Percentiles rank a stretch among this genome's conserved stretches.
Conservation (phyloP, 1,139 yeast species). For the Casaregolazyma suthepensis region DNA sequence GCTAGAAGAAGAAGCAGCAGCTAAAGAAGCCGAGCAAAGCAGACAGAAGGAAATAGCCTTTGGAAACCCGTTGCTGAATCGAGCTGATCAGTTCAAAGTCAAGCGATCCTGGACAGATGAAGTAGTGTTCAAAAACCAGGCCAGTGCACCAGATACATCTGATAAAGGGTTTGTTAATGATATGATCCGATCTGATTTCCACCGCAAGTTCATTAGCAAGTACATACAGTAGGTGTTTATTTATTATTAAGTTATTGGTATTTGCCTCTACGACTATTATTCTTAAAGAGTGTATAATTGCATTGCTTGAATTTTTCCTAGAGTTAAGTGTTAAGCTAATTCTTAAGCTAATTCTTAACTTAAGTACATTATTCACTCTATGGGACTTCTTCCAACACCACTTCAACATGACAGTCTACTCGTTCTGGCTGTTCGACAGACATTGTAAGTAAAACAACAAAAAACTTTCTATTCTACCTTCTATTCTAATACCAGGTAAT, state of each 20-base stretch:
- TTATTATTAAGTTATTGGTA: neutral
- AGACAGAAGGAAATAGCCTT: conserved; percentile 33
- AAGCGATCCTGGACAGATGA: conserved; percentile 43
- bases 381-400: neutral
- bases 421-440: conserved; percentile 84
- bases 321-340: too few species aligned
- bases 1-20: conserved; percentile 31
- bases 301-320: too few species aligned
- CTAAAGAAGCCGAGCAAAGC: conserved; percentile 31
- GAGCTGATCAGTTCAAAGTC: conserved; percentile 20
- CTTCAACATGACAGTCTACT: conserved; percentile 51
- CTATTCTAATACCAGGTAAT: conserved; percentile 21
- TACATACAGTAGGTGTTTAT: conserved; percentile 43
- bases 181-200: conserved; percentile 61
- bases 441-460: conserved; percentile 47
- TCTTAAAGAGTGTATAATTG: too few species aligned
- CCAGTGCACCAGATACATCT: conserved; percentile 23
- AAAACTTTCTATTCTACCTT: neutral
- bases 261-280: neutral
- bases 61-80: conserved; percentile 43
- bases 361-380: too few species aligned
- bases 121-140: conserved; percentile 42
- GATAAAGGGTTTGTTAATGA: conserved; percentile 53
- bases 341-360: too few species aligned
- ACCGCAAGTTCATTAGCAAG: conserved; percentile 62